Percentiles rank a stretch among this genome's conserved stretches.
Conservation (phyloP, 2,329 filamentous ascomycete genomes). For the Stagonosporopsis tanaceti region DNA sequence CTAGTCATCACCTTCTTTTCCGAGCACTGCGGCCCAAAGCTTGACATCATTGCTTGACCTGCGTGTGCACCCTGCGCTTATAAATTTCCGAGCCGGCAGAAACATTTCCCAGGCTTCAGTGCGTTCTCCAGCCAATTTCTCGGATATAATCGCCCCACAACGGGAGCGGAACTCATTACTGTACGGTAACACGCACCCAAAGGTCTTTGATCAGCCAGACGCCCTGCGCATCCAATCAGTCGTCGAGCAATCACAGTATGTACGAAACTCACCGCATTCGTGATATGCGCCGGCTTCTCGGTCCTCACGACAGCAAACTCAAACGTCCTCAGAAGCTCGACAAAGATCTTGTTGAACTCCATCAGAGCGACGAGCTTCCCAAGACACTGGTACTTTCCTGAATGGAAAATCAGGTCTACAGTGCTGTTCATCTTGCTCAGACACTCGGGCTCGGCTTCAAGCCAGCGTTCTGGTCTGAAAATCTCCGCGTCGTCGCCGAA, state of each 20-base stretch:
- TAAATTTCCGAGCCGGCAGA: not conserved
- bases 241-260: too few relatives aligned
- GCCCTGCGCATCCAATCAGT: not conserved
- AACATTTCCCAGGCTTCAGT: not conserved
- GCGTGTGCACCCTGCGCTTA: not conserved
- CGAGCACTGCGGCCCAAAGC: not conserved
- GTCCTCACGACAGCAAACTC: not conserved
- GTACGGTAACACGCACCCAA: not conserved
- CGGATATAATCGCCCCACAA: not conserved
- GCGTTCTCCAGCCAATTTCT: too few relatives aligned
- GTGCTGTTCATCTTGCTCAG: constrained; percentile 33
- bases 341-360: constrained; percentile 46
- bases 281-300: not conserved
- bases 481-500: constrained; percentile 30
- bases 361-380: constrained; percentile 37
- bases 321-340: constrained; percentile 14
- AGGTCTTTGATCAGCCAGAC: constrained; percentile 4
- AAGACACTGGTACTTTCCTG: constrained; percentile 37
- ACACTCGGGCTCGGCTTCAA: constrained; percentile 42
- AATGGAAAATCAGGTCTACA: constrained; percentile 34
- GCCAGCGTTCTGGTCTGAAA: constrained; percentile 31
- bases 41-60: constrained; percentile 11
- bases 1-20: constrained; percentile 5
- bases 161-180: not conserved
- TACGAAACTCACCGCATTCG: not conserved